A percentile compares a stretch with the other conserved stretches of the same genome.
Conservation (phyloP, 2,329 filamentous ascomycete species). For the Neonectria ditissima region DNA sequence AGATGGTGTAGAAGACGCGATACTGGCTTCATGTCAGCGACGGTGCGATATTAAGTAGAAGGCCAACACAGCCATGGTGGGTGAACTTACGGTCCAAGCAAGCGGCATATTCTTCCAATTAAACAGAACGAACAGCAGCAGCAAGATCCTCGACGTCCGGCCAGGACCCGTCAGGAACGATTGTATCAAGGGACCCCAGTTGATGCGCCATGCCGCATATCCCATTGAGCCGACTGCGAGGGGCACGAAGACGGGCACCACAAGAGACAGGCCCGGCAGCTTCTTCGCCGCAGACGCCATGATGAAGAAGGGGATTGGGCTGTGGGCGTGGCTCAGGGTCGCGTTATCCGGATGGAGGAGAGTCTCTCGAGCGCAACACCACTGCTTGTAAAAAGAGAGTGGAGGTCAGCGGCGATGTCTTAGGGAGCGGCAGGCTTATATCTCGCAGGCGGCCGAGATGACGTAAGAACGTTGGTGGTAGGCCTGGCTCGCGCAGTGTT, state of each 20-base stretch:
- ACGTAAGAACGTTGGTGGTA: not conserved
- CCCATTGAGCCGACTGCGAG: constrained; percentile 56
- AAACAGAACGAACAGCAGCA: constrained; percentile 66
- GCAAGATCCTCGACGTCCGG: constrained; percentile 62
- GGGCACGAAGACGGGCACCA: constrained; percentile 57
- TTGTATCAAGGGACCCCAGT: constrained; percentile 54
- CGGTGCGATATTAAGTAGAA: not conserved
- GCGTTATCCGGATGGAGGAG: not conserved
- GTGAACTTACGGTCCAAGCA: constrained; percentile 76
- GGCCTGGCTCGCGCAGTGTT: not conserved
- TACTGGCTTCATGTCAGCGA: constrained; percentile 53
- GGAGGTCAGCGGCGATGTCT: not conserved
- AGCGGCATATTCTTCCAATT: constrained; percentile 83
- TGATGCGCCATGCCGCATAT: constrained; percentile 60
- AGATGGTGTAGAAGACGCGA: constrained; percentile 69
- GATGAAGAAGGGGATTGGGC: constrained; percentile 2
- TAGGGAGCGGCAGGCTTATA: not conserved
- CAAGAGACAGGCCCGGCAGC: constrained; percentile 49
- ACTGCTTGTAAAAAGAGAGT: not conserved
- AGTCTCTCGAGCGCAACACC: not conserved
- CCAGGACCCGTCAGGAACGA: constrained; percentile 67
- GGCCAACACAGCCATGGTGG: not conserved
- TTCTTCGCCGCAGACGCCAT: constrained; percentile 52
- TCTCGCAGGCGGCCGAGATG: not conserved
- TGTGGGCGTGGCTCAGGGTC: not conserved